A percentile compares a stretch with the other conserved stretches of the same genome.
phyloP scores from a whole-genome alignment of 129 eudicot genomes.

The Logfia minima region DNA sequence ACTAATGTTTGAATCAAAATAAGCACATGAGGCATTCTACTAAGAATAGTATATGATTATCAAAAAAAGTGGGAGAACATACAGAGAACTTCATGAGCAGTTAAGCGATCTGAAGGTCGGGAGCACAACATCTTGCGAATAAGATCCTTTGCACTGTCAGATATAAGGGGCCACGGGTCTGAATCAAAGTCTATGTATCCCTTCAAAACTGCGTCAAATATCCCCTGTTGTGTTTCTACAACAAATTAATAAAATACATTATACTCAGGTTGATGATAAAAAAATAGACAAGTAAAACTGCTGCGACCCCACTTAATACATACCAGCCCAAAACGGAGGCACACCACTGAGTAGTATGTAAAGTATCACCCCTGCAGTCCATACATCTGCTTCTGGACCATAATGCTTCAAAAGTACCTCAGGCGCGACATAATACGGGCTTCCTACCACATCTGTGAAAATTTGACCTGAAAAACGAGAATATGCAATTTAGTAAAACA shows the following conservation, averaged over 20 bases:
- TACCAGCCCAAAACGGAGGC: constrained; percentile 96
- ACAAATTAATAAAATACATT: neutral
- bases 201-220: constrained; percentile 93
- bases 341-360: constrained; percentile 94
- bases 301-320: neutral
- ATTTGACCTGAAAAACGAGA: constrained; percentile 61
- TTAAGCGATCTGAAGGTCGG: constrained; percentile 71
- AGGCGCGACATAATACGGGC: constrained; percentile 98
- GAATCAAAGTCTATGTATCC: constrained; percentile 93
- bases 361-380: constrained; percentile 96
- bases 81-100: constrained; percentile 98
- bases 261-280: neutral
- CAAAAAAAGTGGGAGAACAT: constrained; percentile 29
- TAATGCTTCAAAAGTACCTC: constrained; percentile 88
- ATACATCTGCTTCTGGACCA: constrained; percentile 95
- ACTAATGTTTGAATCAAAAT: neutral
- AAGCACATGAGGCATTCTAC: neutral
- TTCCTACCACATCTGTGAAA: constrained; percentile 94
- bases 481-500: neutral
- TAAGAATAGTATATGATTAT: neutral
- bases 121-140: constrained; percentile 84
- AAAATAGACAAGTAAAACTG: neutral
- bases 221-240: constrained; percentile 96
- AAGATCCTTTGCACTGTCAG: constrained; percentile 93
- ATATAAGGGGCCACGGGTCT: constrained; percentile 94